These are phyloP conservation scores for Ogataea ramenticola DNA, from an alignment of 805 yeast species.

Conservation along the genomic window DNA sequence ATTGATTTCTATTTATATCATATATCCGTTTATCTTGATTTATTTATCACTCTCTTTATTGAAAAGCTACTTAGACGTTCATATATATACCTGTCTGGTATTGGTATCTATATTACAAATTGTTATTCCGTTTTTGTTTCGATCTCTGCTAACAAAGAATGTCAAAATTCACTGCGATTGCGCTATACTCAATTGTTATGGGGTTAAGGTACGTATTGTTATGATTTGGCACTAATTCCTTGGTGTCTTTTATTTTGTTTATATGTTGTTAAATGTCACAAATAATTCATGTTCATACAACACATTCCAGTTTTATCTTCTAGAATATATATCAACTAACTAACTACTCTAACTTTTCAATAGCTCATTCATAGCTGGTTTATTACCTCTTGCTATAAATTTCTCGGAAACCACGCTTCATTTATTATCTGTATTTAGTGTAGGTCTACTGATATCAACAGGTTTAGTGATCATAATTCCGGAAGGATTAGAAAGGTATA, in stretches of 20 bases:
- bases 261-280: too few relatives aligned
- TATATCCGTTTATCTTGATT: too few relatives aligned
- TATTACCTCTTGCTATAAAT: constrained; percentile 18
- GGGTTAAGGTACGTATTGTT: constrained; percentile 12
- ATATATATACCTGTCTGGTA: too few relatives aligned
- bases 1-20: too few relatives aligned
- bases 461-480: constrained; percentile 55
- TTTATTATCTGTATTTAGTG: constrained; percentile 42
- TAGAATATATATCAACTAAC: too few relatives aligned
- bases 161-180: constrained; percentile 11
- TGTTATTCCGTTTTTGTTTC: neutral
- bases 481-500: constrained; percentile 46
- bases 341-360: neutral
- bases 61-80: too few relatives aligned
- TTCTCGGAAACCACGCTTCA: constrained; percentile 24
- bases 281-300: too few relatives aligned
- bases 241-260: too few relatives aligned
- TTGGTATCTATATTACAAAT: neutral
- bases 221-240: too few relatives aligned
- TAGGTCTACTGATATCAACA: constrained; percentile 57
- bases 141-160: constrained; percentile 2
- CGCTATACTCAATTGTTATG: constrained; percentile 15
- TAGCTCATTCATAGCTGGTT: constrained; percentile 23
- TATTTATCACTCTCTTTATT: too few relatives aligned
- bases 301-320: too few relatives aligned